Evolutionary conservation across 2,329 filamentous ascomycete genomes (phyloP), one percentile per base, ranked within the genome.

Genomic region (Zasmidium angulare): DNA sequence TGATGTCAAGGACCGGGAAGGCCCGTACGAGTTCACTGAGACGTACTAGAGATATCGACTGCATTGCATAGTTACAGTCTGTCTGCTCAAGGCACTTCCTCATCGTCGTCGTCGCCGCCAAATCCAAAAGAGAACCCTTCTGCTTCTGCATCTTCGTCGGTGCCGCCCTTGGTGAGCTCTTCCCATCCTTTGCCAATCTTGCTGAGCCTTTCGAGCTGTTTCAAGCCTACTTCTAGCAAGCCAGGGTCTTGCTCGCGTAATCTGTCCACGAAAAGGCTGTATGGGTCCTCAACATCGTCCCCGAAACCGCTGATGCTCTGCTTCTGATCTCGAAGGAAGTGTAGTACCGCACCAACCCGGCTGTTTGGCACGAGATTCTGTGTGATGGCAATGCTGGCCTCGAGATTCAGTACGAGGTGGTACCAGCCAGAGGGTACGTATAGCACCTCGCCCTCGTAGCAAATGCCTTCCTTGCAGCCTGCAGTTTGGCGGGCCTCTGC

Each of bases 401-500:
- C 89, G 1, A 96, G 78, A 71, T 98, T 98, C 49, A 98, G 87
- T 10, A 98, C 95, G 29, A 98, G 79, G 79, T 98, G 93, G 87
- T 95, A 98, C 93, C 93, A 98, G 4, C 93, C 93, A 53, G 89
- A 92, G 0, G 95, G 93, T 4, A 98, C 93, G 72, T 97, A 91
- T 52, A 98, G 77, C 17, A 98, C 88, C 74, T 98, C 95, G 1
- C 93, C 93, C 46, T 87, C 85, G 14, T 79, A 76, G 72, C 93
- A 98, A 24, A 98, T 86, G 0, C 91, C 93, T 76, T 98, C 93
- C 26, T 89, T 76, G 69, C 93, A 97, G 11, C 89, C 91, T 0
- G 88, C 84, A 1, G 88, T 86, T 54, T 79, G 81, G 53, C 93
- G 85, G 10, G 93, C 95, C 70, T 93, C 89, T 1, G 84, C 84